Base-by-base conservation (phyloP, 208 protist species). In the Phytomonas francai region DNA sequence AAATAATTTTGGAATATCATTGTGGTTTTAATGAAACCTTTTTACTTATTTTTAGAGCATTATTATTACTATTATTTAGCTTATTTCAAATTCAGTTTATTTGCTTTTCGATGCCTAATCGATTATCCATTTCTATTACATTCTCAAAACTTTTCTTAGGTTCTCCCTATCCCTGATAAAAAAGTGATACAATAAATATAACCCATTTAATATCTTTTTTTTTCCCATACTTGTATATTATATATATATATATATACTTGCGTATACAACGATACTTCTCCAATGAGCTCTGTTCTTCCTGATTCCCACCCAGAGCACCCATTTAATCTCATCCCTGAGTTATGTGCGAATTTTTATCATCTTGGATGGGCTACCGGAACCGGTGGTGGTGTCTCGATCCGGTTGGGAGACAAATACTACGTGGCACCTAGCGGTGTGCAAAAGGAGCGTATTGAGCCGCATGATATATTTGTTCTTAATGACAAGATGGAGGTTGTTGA, bases 301-400 rank as follows among this genome's bases (percentile, higher is more conserved):
- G 71, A 80, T 30, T 73, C 75, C 27, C 80, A 93, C 59, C 81
- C 77, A 5, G 81, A 89, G 65, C 79, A 96, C 67, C 90, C 91
- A 11, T 82, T 84, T 58, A 78, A 92, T 57, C 89, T 98, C 32
- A 98, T 98, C 68, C 83, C 92, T 16, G 87, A 98, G 74, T 77
- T 98, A 8, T 97, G 95, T 74, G 72, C 80, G n/a, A 76, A 77
- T 25, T 98, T 98, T 70, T 98, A 98, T 75, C 28, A 71, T 49
- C 73, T 93, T n/a, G 95, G 94, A 59, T 98, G 94, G 94, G 93
- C 95, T 22, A 97, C 96, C n/a, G 96, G 95, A 72, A 98, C 97
- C 3, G 95, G 96, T n/a, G 96, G 95, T 54, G 96, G 95, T 63
- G 96, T 98, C 64, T 92, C 81, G 28, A 94, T 98, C 59, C 78